These are phyloP conservation scores for Saccharomycopsis babjevae DNA, from an alignment of 805 yeast species.

Conservation along the genomic window DNA sequence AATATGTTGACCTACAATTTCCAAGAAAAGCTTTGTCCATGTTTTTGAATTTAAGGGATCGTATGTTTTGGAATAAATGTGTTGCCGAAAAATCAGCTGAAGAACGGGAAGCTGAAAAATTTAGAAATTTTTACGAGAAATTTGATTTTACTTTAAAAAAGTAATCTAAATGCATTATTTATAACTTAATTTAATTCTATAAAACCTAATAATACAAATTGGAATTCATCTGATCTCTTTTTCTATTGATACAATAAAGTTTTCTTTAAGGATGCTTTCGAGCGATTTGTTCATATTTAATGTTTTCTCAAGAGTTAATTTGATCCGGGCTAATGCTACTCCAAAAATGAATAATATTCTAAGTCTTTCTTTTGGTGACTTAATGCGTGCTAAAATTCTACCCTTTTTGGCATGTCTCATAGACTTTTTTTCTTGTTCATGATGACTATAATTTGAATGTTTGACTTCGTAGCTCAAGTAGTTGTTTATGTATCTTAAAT, in stretches of 20 bases:
- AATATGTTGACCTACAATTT: conserved; percentile 63
- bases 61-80: conserved; percentile 73
- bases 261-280: background rate
- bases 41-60: conserved; percentile 41
- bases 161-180: background rate
- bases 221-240: background rate
- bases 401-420: background rate
- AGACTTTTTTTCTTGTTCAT: background rate
- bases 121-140: conserved; percentile 43
- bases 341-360: background rate
- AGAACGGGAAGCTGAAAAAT: conserved; percentile 47
- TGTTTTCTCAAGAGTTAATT: background rate
- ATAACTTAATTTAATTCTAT: background rate
- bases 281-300: background rate
- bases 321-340: background rate
- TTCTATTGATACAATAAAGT: background rate
- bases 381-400: background rate
- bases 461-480: conserved; percentile 3
- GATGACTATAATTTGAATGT: background rate
- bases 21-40: conserved; percentile 73
- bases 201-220: background rate
- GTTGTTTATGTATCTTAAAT: conserved; percentile 3
- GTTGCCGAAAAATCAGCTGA: conserved; percentile 56
- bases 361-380: background rate
- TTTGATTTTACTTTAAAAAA: conserved; percentile 35